A percentile compares a stretch with the other conserved stretches of the same genome.
phyloP scores from a whole-genome alignment of 345 rosid species.

The Euphorbia peplus region DNA sequence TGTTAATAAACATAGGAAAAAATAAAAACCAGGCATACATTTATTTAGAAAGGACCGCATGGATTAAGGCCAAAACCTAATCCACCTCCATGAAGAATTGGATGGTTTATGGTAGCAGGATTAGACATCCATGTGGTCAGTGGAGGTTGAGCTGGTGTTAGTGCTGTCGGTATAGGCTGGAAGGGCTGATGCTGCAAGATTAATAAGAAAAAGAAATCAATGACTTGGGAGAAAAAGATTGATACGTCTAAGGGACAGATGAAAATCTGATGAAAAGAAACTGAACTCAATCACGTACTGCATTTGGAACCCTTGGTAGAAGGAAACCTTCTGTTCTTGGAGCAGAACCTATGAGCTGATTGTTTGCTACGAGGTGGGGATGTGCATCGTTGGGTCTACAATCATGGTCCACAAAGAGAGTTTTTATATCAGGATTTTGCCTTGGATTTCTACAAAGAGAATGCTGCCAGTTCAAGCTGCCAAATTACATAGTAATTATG shows the following conservation, averaged over 20 bases:
- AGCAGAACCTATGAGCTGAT: conserved; percentile 20
- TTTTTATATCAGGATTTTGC: conserved; percentile 38
- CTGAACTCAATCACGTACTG: conserved; percentile 19
- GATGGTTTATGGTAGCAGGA: conserved; percentile 22
- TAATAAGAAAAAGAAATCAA: neutral
- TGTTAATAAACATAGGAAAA: neutral
- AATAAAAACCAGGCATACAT: neutral
- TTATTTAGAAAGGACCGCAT: conserved; percentile 2
- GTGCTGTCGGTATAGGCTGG: conserved; percentile 17
- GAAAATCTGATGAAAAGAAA: neutral
- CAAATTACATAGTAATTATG: conserved; percentile 9
- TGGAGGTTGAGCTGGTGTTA: conserved; percentile 24
- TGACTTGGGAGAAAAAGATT: no score
- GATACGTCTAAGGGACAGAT: neutral
- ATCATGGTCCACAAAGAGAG: conserved; percentile 39
- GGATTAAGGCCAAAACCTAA: conserved; percentile 20
- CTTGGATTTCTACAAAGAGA: conserved; percentile 33
- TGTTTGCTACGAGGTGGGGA: conserved; percentile 22
- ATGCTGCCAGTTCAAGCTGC: conserved; percentile 53
- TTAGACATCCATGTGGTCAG: conserved; percentile 27
- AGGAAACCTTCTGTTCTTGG: conserved; percentile 32
- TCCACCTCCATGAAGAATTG: conserved; percentile 23
- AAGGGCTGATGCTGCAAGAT: conserved; percentile 15
- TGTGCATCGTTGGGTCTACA: conserved; percentile 31
- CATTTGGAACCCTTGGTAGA: conserved; percentile 24